A percentile compares a stretch with the other conserved stretches of the same genome.
Conservation (phyloP, 495 filamentous ascomycete species). For the Daldinia bambusicola region DNA sequence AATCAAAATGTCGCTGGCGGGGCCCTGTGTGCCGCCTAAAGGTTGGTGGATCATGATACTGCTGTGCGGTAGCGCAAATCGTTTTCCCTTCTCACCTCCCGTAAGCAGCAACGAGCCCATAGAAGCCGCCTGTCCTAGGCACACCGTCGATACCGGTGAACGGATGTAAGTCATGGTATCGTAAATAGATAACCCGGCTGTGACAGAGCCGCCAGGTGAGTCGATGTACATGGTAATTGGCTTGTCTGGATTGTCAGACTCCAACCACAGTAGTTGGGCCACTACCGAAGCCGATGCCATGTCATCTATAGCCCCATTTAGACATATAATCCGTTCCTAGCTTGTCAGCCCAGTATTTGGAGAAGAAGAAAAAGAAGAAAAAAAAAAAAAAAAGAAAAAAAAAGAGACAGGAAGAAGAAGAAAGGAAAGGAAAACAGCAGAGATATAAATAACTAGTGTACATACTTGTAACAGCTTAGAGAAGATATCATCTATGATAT, state of each 20-base stretch:
- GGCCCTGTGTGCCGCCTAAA: slow-evolving; percentile 87
- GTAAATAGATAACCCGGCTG: slow-evolving; percentile 90
- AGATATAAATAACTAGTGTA: background rate
- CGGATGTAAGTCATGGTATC: slow-evolving; percentile 99
- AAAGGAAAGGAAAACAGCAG: too few relatives aligned
- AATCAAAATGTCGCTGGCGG: slow-evolving; percentile 92
- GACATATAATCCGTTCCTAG: slow-evolving; percentile 92
- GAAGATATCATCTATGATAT: slow-evolving; percentile 78
- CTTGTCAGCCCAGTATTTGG: slow-evolving; percentile 37
- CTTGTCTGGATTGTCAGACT: slow-evolving; percentile 94
- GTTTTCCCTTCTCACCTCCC: slow-evolving; percentile 84
- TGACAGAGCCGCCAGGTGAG: slow-evolving; percentile 94
- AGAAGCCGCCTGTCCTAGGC: slow-evolving; percentile 90
- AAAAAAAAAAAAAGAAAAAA: background rate
- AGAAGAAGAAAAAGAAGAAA: background rate
- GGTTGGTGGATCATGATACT: slow-evolving; percentile 98
- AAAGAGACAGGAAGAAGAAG: background rate
- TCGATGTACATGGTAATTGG: slow-evolving; percentile 98
- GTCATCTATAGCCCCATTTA: slow-evolving; percentile 93
- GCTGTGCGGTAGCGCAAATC: slow-evolving; percentile 89
- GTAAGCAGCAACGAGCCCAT: slow-evolving; percentile 93
- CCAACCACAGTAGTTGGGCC: slow-evolving; percentile 95
- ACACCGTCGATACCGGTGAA: slow-evolving; percentile 91
- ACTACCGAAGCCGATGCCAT: slow-evolving; percentile 88
- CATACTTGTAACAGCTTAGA: slow-evolving; percentile 78